Percentiles rank a stretch among this genome's conserved stretches.
Conservation (phyloP, 2,329 filamentous ascomycete genomes). For the Byssochlamys sp. region DNA sequence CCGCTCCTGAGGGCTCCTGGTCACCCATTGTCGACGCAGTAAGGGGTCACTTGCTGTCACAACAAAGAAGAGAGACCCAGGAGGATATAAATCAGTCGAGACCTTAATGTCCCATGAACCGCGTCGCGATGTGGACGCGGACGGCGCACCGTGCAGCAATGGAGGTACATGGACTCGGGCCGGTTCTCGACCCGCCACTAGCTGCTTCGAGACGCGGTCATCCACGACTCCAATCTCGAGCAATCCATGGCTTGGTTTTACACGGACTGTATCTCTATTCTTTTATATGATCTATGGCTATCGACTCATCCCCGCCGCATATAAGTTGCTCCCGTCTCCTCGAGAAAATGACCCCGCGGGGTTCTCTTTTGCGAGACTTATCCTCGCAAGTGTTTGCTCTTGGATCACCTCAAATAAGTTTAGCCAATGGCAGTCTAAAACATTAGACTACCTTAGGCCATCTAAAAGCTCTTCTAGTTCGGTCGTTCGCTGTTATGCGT, state of each 20-base stretch:
- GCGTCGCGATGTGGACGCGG: conserved; percentile 1
- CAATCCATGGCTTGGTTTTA: not conserved
- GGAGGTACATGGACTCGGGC: not conserved
- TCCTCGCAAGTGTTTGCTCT: not conserved
- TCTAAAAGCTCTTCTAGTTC: not conserved
- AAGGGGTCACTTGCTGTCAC: conserved; percentile 9
- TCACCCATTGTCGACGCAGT: conserved; percentile 25
- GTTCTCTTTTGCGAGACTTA: not conserved
- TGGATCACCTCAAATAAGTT: not conserved
- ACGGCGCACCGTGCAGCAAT: not conserved
- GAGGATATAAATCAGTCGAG: conserved; percentile 6
- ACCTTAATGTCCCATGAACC: not conserved
- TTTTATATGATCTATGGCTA: not conserved
- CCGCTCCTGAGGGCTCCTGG: conserved; percentile 20
- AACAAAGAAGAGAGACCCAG: conserved; percentile 6
- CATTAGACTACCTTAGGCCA: not conserved
- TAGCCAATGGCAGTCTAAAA: not conserved
- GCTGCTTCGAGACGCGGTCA: not conserved
- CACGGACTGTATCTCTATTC: not conserved
- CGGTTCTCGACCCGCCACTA: not conserved
- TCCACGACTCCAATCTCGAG: not conserved
- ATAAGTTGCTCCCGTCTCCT: not conserved
- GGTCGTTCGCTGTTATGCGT: not conserved
- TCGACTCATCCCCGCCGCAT: not conserved
- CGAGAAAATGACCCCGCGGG: not conserved